Evolutionary conservation across 1,139 yeast species (phyloP).

Genomic region (Candida smagusa): DNA sequence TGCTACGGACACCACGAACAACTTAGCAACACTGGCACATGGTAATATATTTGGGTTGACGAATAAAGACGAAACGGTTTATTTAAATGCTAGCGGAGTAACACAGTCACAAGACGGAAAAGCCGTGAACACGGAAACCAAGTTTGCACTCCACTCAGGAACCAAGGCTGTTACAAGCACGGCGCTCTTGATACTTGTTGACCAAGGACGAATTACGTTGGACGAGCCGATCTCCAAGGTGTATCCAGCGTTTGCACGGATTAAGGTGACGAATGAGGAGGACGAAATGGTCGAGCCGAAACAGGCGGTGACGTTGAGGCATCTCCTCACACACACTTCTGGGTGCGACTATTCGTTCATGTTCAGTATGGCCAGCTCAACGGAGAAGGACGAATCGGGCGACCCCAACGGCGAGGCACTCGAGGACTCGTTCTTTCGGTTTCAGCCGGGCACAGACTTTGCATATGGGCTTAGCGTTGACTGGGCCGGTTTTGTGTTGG

Average conservation of each 20-base stretch:
- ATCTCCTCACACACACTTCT: slow-evolving; percentile 49
- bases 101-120: slow-evolving; percentile 12
- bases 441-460: slow-evolving; percentile 55
- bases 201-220: slow-evolving; percentile 39
- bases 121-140: slow-evolving; percentile 19
- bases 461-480: slow-evolving; percentile 51
- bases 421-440: slow-evolving; percentile 31
- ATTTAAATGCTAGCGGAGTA: slow-evolving; percentile 6
- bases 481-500: slow-evolving; percentile 51
- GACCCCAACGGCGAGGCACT: slow-evolving; percentile 23
- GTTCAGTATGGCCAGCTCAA: slow-evolving; percentile 3
- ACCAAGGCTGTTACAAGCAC: slow-evolving; percentile 49
- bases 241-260: slow-evolving; percentile 40
- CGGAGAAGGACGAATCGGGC: slow-evolving; percentile 21
- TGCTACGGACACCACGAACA: slow-evolving; percentile 3
- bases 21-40: slow-evolving; percentile 3
- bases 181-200: slow-evolving; percentile 45
- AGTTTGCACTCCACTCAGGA: slow-evolving; percentile 42
- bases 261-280: slow-evolving; percentile 35
- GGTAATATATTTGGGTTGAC: slow-evolving; percentile 8
- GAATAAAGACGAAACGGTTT: slow-evolving; percentile 6
- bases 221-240: slow-evolving; percentile 36
- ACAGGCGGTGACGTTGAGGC: slow-evolving; percentile 42
- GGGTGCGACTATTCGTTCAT: slow-evolving; percentile 50
- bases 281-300: slow-evolving; percentile 2